Evolutionary conservation across 2,329 filamentous ascomycete genomes (phyloP), one percentile per base, ranked within the genome.

Genomic region (Cladosporium sp.): DNA sequence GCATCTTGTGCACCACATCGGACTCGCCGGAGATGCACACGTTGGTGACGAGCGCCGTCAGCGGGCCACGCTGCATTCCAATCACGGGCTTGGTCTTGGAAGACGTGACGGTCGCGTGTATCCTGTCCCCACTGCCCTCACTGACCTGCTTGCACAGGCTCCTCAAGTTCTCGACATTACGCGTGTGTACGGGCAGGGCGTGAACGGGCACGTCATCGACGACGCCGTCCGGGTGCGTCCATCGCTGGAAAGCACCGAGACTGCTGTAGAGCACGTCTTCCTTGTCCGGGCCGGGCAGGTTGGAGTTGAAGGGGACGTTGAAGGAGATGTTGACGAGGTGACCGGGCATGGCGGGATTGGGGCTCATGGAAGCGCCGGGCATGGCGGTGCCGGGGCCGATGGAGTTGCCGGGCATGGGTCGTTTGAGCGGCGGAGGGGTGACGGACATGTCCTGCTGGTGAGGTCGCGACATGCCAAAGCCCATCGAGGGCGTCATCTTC

Each of bases 181-280:
- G 84, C 53, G 83, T 82, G 68, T 99, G 93, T 19, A 96, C 85
- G n/a, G 93, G 93, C 55, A 99, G 77, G 66, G 95, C 87, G 74
- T 95, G 85, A 51, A 90, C 85, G 40, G 89, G 87, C 51, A 89
- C 84, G 61, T 88, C 86, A 64, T 95, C 89, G 54, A 87, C 83
- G 49, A 88, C 88, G 61, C 88, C 89, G 67, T 89, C 88, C 56
- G 92, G 87, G 70, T 96, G 92, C 44, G 89, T 93, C 93, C 93
- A 99, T 68, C 89, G 84, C 59, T 92, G 81, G 58, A 95, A 84
- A 54, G 92, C 91, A 61, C 89, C 88, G 52, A 84, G 83, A 57
- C 88, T 96, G 57, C 92, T 90, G 73, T 96, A 92, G 54, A 97
- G 81, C 63, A 99, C 89, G 70, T 97, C 91, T 70, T 96, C 90